Evolutionary conservation across 73 alveolate genomes (phyloP).

Genomic region (Stentor coeruleus): DNA sequence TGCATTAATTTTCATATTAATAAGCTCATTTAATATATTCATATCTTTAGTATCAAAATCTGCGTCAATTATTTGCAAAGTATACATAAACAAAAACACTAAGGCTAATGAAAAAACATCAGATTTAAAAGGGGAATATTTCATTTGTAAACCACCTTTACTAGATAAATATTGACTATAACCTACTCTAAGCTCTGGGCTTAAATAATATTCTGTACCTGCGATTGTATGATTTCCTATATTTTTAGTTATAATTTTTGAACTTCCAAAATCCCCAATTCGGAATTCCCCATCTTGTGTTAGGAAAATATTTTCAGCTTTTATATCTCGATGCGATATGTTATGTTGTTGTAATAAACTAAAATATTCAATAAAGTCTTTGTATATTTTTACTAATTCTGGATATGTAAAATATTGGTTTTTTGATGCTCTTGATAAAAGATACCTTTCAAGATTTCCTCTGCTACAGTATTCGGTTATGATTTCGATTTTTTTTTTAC

Average conservation of each 20-base stretch:
- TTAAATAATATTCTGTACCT: neutral
- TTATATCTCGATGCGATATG: neutral
- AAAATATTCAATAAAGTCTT: neutral
- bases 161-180: neutral
- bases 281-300: neutral
- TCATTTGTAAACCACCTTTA: neutral
- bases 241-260: neutral
- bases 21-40: neutral
- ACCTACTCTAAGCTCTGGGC: conserved; percentile 2
- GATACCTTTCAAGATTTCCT: neutral
- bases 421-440: neutral
- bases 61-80: neutral
- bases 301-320: conserved; percentile 8
- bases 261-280: neutral
- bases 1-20: neutral
- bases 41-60: neutral
- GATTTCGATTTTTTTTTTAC: neutral
- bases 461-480: neutral
- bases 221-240: neutral
- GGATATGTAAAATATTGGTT: too few relatives aligned
- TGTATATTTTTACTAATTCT: neutral
- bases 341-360: neutral
- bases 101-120: neutral
- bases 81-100: neutral
- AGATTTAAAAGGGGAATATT: too few relatives aligned